A percentile compares a stretch with the other conserved stretches of the same genome.
These are phyloP conservation scores for Podaxis mareebaensis DNA, from an alignment of 768 basidiomycete genomes.

Conservation along the genomic window DNA sequence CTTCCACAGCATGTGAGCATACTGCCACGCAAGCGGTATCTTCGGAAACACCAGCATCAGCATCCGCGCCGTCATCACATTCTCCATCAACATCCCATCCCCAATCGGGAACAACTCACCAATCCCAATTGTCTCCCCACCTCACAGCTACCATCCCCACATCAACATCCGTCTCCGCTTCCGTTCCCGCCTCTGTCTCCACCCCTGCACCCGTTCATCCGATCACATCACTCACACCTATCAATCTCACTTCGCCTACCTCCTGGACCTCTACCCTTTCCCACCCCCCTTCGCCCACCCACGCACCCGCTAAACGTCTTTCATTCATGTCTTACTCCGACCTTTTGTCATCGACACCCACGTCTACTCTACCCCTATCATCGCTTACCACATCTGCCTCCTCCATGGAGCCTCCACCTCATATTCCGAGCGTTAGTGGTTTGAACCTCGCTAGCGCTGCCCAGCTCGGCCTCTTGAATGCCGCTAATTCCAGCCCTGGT, in stretches of 20 bases:
- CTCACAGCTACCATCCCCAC: background rate
- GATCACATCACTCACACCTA: constrained; percentile 20
- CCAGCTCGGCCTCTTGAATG: background rate
- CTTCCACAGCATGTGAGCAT: constrained; percentile 19
- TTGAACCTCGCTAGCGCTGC: constrained; percentile 25
- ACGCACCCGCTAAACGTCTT: constrained; percentile 61
- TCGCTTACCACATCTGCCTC: constrained; percentile 67
- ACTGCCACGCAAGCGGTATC: background rate
- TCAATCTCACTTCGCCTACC: background rate
- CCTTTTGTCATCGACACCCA: constrained; percentile 75
- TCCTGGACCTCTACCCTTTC: constrained; percentile 24
- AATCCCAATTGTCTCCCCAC: background rate
- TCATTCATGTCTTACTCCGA: constrained; percentile 92
- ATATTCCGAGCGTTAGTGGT: constrained; percentile 64
- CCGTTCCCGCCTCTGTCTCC: background rate
- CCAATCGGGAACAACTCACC: background rate
- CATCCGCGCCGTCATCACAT: constrained; percentile 15
- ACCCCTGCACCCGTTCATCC: background rate
- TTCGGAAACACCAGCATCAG: background rate
- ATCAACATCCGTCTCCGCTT: constrained; percentile 6
- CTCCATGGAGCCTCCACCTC: constrained; percentile 65
- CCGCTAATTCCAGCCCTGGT: constrained; percentile 15
- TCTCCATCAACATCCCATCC: background rate
- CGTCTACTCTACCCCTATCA: constrained; percentile 68
- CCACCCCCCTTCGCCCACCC: constrained; percentile 44